Evolutionary conservation across 805 yeast genomes (phyloP).

Genomic region (Myxozyma neglecta): DNA sequence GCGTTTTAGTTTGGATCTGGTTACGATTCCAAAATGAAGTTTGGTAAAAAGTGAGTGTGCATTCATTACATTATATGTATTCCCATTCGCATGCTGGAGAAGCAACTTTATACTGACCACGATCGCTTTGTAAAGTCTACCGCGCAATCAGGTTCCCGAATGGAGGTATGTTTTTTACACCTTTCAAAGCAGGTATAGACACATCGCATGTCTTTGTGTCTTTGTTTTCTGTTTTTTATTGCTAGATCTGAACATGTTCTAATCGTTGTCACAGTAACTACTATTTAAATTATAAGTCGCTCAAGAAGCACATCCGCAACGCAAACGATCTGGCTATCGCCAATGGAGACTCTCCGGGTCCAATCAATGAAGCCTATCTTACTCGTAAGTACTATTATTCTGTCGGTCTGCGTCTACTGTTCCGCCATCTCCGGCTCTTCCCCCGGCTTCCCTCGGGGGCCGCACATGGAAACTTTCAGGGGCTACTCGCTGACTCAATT

Average conservation of each 20-base stretch:
- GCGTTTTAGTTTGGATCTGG: neutral
- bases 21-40: conserved; percentile 56
- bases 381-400: conserved; percentile 24
- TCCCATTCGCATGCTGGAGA: no score
- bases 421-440: neutral
- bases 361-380: conserved; percentile 27
- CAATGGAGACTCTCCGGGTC: conserved; percentile 20
- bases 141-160: conserved; percentile 88
- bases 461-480: conserved; percentile 9
- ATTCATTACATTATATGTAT: no score
- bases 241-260: neutral
- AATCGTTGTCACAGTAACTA: conserved; percentile 44
- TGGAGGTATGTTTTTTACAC: conserved; percentile 55
- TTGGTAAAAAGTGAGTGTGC: conserved; percentile 61
- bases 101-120: neutral
- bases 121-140: conserved; percentile 41
- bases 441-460: neutral
- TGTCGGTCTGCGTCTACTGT: neutral
- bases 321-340: conserved; percentile 39
- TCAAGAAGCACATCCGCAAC: conserved; percentile 76
- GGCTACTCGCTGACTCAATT: conserved; percentile 25
- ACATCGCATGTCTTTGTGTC: neutral
- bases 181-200: neutral
- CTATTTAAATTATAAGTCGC: conserved; percentile 81
- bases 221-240: neutral